These are phyloP conservation scores for Blastomyces emzantsi DNA, from an alignment of 2,329 filamentous ascomycete species.

Conservation along the genomic window DNA sequence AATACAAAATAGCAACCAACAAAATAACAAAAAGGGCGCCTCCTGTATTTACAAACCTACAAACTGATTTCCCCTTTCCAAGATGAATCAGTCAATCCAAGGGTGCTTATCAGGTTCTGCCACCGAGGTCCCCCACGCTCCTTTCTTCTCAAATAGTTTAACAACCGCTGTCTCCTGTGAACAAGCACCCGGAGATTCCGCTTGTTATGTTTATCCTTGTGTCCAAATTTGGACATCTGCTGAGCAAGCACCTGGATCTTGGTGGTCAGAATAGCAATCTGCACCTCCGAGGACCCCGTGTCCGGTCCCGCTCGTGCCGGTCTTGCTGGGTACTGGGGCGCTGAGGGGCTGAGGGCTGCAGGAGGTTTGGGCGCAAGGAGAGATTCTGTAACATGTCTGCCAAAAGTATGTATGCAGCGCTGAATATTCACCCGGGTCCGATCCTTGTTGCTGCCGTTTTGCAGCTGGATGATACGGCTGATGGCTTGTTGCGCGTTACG, in stretches of 20 bases:
- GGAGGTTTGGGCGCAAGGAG: constrained; percentile 53
- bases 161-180: constrained; percentile 78
- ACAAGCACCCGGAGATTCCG: constrained; percentile 76
- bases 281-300: constrained; percentile 94
- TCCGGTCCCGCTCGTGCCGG: constrained; percentile 71
- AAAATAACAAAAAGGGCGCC: not conserved
- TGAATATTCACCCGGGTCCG: constrained; percentile 71
- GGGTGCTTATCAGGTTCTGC: constrained; percentile 71
- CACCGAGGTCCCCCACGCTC: constrained; percentile 87
- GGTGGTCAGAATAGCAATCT: constrained; percentile 86
- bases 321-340: constrained; percentile 22
- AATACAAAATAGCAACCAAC: not conserved
- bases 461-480: constrained; percentile 65
- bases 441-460: constrained; percentile 69
- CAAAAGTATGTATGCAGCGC: constrained; percentile 78
- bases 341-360: constrained; percentile 37
- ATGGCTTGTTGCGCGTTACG: constrained; percentile 65
- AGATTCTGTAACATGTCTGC: constrained; percentile 78
- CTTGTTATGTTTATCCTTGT: constrained; percentile 91
- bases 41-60: constrained; percentile 32
- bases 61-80: constrained; percentile 85
- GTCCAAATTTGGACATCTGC: constrained; percentile 59
- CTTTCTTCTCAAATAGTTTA: constrained; percentile 78
- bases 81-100: constrained; percentile 78
- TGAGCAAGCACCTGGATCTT: constrained; percentile 80